These are phyloP conservation scores for Trichoderma asperellum DNA, from an alignment of 2,329 filamentous ascomycete species.

Conservation along the genomic window DNA sequence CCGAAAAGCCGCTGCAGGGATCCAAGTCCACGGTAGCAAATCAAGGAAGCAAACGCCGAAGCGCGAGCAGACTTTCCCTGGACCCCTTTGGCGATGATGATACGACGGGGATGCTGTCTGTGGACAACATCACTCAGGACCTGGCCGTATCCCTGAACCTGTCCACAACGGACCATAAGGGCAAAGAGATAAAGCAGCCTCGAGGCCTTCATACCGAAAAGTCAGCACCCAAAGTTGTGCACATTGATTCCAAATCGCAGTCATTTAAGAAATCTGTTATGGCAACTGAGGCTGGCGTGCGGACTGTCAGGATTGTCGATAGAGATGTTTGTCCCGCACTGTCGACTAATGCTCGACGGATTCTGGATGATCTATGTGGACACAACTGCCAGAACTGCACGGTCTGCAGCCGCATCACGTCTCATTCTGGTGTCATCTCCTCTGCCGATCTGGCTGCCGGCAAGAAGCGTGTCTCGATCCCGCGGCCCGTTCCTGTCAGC, in stretches of 20 bases:
- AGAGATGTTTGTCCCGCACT: slow-evolving; percentile 50
- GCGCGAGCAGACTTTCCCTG: slow-evolving; percentile 33
- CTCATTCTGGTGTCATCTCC: slow-evolving; percentile 47
- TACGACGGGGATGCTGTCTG: slow-evolving; percentile 42
- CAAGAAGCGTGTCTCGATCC: slow-evolving; percentile 64
- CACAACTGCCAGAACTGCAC: slow-evolving; percentile 62
- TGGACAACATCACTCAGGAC: slow-evolving; percentile 43
- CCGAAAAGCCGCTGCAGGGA: slow-evolving; percentile 35
- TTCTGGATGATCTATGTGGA: slow-evolving; percentile 57
- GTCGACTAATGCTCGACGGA: slow-evolving; percentile 55
- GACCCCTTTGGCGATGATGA: slow-evolving; percentile 43
- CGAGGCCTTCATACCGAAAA: slow-evolving; percentile 33
- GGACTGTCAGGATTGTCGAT: slow-evolving; percentile 35
- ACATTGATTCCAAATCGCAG: slow-evolving; percentile 36
- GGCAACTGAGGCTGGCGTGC: slow-evolving; percentile 34
- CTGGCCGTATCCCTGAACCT: slow-evolving; percentile 41
- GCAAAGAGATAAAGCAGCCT: slow-evolving; percentile 32
- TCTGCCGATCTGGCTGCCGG: slow-evolving; percentile 45
- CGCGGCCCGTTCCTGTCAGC: slow-evolving; percentile 68
- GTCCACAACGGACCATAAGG: slow-evolving; percentile 28
- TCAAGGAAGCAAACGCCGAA: slow-evolving; percentile 49
- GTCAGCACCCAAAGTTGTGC: slow-evolving; percentile 37
- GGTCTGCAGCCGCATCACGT: slow-evolving; percentile 59
- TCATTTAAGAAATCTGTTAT: slow-evolving; percentile 35
- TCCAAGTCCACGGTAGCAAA: slow-evolving; percentile 44